phyloP scores from a whole-genome alignment of 2,329 filamentous ascomycete genomes.

The Esteya vermicola region DNA sequence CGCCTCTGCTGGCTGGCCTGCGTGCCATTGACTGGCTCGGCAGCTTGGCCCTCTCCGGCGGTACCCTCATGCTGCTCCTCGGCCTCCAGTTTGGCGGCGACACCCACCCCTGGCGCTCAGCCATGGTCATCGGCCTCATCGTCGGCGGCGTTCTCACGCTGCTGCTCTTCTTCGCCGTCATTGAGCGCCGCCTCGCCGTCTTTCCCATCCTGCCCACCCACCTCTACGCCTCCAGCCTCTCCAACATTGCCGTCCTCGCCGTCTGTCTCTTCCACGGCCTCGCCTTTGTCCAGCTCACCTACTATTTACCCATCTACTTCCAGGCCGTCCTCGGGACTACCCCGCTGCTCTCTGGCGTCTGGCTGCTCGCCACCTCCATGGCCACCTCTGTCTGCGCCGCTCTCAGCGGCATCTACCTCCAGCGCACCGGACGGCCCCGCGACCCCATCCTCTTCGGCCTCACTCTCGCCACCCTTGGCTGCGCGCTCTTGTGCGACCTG shows the following conservation, averaged over 20 bases:
- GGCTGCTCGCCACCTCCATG: conserved; percentile 12
- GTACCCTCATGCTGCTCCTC: conserved; percentile 54
- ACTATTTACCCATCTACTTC: conserved; percentile 62
- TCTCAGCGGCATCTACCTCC: conserved; percentile 17
- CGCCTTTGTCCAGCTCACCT: conserved; percentile 50
- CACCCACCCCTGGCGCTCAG: conserved; percentile 41
- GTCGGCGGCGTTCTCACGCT: conserved; percentile 40
- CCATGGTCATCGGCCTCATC: conserved; percentile 47
- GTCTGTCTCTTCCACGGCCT: conserved; percentile 32
- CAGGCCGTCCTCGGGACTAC: conserved; percentile 50
- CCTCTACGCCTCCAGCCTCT: conserved; percentile 36
- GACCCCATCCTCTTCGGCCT: conserved; percentile 35
- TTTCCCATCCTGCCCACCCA: conserved; percentile 56
- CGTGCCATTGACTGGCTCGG: conserved; percentile 48
- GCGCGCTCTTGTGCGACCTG: conserved; percentile 38
- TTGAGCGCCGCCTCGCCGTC: conserved; percentile 48
- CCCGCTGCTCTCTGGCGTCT: conserved; percentile 45
- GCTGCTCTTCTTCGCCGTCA: conserved; percentile 38
- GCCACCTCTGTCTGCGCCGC: conserved; percentile 24
- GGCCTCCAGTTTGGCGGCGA: conserved; percentile 54
- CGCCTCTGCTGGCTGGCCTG: conserved; percentile 45
- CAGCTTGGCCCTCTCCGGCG: conserved; percentile 35
- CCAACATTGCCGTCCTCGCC: conserved; percentile 41
- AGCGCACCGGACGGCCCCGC: conserved; percentile 26
- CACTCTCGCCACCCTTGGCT: conserved; percentile 37